phyloP scores from a whole-genome alignment of 2,329 filamentous ascomycete genomes.

The Botrytis tulipae region DNA sequence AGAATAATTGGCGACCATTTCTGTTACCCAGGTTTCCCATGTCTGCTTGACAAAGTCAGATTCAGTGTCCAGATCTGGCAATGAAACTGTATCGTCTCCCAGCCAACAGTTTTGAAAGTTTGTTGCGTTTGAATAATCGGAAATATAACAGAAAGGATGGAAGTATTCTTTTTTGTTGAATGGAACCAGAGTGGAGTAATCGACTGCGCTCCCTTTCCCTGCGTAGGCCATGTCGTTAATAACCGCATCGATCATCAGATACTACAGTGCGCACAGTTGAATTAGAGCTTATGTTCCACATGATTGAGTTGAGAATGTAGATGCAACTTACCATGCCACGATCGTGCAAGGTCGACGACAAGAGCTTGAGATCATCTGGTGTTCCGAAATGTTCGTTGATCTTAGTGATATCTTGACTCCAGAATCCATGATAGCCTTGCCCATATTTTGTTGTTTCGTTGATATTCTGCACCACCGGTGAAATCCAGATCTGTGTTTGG shows the following conservation, averaged over 20 bases:
- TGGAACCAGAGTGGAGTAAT: slow-evolving; percentile 26
- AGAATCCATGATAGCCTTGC: slow-evolving; percentile 46
- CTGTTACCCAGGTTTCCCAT: slow-evolving; percentile 25
- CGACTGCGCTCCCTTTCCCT: slow-evolving; percentile 18
- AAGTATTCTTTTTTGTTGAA: slow-evolving; percentile 27
- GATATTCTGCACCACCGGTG: slow-evolving; percentile 43
- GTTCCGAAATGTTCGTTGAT: slow-evolving; percentile 61
- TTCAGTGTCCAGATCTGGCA: slow-evolving; percentile 45
- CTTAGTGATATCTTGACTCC: slow-evolving; percentile 45
- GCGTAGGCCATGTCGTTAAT: slow-evolving; percentile 46
- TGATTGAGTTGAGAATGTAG: background rate
- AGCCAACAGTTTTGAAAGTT: slow-evolving; percentile 33
- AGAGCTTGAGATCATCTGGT: slow-evolving; percentile 54
- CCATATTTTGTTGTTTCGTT: slow-evolving; percentile 41
- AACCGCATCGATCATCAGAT: slow-evolving; percentile 48
- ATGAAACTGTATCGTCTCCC: slow-evolving; percentile 43
- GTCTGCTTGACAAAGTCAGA: slow-evolving; percentile 18
- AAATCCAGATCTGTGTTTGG: slow-evolving; percentile 41
- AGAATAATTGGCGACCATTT: slow-evolving; percentile 28
- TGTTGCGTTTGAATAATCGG: slow-evolving; percentile 40
- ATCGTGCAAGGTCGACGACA: slow-evolving; percentile 54
- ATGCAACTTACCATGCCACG: slow-evolving; percentile 44
- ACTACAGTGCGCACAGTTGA: slow-evolving; percentile 34
- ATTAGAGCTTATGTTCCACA: background rate
- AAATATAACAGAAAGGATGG: slow-evolving; percentile 29